Evolutionary conservation across 805 yeast species (phyloP).

Genomic region (Lipomyces mesembrius): DNA sequence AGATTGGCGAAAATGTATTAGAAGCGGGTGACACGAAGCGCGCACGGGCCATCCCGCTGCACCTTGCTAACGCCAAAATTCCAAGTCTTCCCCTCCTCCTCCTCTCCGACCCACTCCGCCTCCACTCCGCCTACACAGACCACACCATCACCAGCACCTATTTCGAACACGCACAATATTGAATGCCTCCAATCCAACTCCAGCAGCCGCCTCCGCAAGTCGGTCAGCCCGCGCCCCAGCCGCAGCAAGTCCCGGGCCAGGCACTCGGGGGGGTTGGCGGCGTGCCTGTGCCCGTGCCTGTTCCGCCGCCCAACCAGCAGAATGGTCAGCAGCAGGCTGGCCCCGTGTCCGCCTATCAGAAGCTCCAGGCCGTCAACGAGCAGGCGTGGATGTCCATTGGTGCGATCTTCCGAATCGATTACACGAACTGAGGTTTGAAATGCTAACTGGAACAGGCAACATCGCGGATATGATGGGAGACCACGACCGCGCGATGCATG

Average conservation of each 20-base stretch:
- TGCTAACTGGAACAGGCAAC: constrained; percentile 89
- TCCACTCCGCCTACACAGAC: neutral
- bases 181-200: neutral
- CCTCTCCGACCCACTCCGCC: neutral
- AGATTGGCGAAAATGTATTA: neutral
- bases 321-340: constrained; percentile 27
- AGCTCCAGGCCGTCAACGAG: constrained; percentile 38
- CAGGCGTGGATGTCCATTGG: constrained; percentile 40
- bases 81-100: neutral
- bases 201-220: constrained; percentile 2
- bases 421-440: constrained; percentile 39
- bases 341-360: constrained; percentile 34
- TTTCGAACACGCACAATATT: neutral
- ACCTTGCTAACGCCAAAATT: neutral
- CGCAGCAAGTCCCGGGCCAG: constrained; percentile 4
- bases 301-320: constrained; percentile 13
- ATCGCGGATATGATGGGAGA: constrained; percentile 89
- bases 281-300: constrained; percentile 17
- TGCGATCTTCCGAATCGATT: neutral
- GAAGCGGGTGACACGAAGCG: neutral
- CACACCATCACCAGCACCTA: neutral
- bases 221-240: constrained; percentile 8
- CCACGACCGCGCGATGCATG: constrained; percentile 83
- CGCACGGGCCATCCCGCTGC: constrained; percentile 3
- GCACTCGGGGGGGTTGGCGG: neutral